A percentile compares a stretch with the other conserved stretches of the same genome.
Conservation (phyloP, 768 basidiomycete genomes). For the Tylopilus sp. region DNA sequence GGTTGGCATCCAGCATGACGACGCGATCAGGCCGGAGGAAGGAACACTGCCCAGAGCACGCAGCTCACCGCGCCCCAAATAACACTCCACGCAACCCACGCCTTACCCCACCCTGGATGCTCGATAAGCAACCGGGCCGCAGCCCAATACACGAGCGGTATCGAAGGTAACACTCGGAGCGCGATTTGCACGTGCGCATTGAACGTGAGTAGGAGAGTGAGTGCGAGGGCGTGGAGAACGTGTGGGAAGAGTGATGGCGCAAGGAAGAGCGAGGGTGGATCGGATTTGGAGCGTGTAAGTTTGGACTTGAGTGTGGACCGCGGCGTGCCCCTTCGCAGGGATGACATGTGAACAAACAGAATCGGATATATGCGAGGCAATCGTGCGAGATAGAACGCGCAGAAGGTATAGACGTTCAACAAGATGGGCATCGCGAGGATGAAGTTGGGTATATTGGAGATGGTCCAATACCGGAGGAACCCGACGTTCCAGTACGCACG, state of each 20-base stretch:
- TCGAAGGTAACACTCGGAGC: constrained; percentile 68
- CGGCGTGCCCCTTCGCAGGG: constrained; percentile 2
- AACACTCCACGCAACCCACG: constrained; percentile 77
- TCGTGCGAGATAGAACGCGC: constrained; percentile 23
- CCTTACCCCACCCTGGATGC: constrained; percentile 43
- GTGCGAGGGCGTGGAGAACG: constrained; percentile 65
- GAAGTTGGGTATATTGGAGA: constrained; percentile 84
- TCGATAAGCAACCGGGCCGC: constrained; percentile 63
- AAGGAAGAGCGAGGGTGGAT: constrained; percentile 32
- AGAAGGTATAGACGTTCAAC: constrained; percentile 38
- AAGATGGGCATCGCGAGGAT: constrained; percentile 74
- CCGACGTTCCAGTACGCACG: constrained; percentile 83
- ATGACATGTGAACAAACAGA: not conserved
- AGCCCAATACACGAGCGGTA: constrained; percentile 86
- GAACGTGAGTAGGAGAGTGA: constrained; percentile 65
- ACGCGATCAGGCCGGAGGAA: constrained; percentile 77
- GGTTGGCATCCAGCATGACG: not conserved
- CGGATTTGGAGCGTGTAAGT: not conserved
- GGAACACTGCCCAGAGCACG: constrained; percentile 78
- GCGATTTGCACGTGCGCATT: constrained; percentile 86
- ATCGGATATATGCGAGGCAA: constrained; percentile 4
- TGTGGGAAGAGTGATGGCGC: constrained; percentile 56
- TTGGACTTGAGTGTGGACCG: not conserved
- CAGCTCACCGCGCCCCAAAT: constrained; percentile 71
- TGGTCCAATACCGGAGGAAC: constrained; percentile 83